Conservation (phyloP, 2,329 filamentous ascomycete genomes). For the Pseudogymnoascus sp. region DNA sequence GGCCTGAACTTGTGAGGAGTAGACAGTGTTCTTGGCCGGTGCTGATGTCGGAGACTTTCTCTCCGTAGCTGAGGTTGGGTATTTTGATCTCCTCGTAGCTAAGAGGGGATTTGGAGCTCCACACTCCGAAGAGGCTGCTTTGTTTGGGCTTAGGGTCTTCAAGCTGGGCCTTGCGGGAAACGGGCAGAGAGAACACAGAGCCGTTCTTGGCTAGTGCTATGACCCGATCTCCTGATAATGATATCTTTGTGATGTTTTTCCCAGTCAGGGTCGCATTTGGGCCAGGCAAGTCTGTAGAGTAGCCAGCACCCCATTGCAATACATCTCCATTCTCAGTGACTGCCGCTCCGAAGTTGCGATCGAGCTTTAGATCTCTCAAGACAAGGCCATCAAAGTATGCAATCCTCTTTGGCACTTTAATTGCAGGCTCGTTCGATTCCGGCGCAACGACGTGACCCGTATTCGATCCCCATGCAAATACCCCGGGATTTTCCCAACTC, state of each 20-base stretch:
- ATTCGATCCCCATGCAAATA: constrained; percentile 93
- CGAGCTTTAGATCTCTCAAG: constrained; percentile 79
- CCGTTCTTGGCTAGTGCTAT: constrained; percentile 69
- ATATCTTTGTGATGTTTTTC: constrained; percentile 69
- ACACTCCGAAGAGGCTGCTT: constrained; percentile 63
- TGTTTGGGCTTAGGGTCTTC: constrained; percentile 56
- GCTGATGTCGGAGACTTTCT: constrained; percentile 65
- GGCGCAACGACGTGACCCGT: constrained; percentile 76
- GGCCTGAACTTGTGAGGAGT: constrained; percentile 73
- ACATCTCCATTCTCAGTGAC: constrained; percentile 82
- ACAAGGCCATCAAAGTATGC: constrained; percentile 75
- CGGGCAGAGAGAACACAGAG: constrained; percentile 75
- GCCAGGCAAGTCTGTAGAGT: constrained; percentile 51
- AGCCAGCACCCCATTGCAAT: constrained; percentile 82
- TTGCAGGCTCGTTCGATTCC: constrained; percentile 62
- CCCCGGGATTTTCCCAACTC: constrained; percentile 73
- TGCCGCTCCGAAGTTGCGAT: constrained; percentile 72
- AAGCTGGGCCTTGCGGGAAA: constrained; percentile 62
- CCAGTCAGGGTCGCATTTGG: constrained; percentile 69
- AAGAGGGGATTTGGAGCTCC: constrained; percentile 48
- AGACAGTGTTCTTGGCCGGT: constrained; percentile 80
- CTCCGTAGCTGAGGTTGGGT: constrained; percentile 52
- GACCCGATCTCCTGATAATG: constrained; percentile 73
- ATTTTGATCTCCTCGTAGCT: constrained; percentile 69
- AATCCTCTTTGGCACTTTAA: constrained; percentile 75